These are phyloP conservation scores for Leptomonas pyrrhocoris DNA, from an alignment of 208 protist genomes.

Conservation along the genomic window DNA sequence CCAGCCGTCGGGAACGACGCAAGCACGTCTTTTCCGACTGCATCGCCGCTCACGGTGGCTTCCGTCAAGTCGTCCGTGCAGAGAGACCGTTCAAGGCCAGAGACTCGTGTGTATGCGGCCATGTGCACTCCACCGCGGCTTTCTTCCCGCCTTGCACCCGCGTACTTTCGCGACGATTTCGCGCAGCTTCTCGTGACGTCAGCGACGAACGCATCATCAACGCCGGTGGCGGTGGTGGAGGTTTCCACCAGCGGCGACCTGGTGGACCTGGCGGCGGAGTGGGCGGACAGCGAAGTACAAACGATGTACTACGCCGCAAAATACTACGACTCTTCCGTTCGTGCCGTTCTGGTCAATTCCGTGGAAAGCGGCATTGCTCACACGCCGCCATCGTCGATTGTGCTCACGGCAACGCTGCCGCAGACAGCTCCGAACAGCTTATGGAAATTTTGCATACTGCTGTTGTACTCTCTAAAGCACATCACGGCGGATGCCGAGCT, in stretches of 20 bases:
- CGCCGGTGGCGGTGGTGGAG: constrained; percentile 11
- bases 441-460: constrained; percentile 48
- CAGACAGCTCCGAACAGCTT: constrained; percentile 16
- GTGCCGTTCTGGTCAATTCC: constrained; percentile 29
- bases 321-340: constrained; percentile 52
- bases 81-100: background rate
- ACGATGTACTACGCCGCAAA: constrained; percentile 67
- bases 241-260: constrained; percentile 34
- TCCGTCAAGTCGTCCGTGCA: constrained; percentile 1
- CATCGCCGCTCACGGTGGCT: background rate
- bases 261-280: constrained; percentile 57
- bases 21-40: background rate
- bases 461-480: constrained; percentile 42
- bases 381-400: background rate
- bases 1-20: background rate
- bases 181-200: constrained; percentile 6
- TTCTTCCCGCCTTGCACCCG: constrained; percentile 16
- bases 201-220: background rate
- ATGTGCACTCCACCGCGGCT: constrained; percentile 31
- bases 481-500: constrained; percentile 33
- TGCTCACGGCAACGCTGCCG: background rate
- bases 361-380: constrained; percentile 1
- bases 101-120: constrained; percentile 18
- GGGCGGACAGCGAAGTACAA: constrained; percentile 53
- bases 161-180: constrained; percentile 8